Evolutionary conservation across 805 yeast species (phyloP), one percentile per base, ranked within the genome.

Genomic region (Starmera dryadoides): DNA sequence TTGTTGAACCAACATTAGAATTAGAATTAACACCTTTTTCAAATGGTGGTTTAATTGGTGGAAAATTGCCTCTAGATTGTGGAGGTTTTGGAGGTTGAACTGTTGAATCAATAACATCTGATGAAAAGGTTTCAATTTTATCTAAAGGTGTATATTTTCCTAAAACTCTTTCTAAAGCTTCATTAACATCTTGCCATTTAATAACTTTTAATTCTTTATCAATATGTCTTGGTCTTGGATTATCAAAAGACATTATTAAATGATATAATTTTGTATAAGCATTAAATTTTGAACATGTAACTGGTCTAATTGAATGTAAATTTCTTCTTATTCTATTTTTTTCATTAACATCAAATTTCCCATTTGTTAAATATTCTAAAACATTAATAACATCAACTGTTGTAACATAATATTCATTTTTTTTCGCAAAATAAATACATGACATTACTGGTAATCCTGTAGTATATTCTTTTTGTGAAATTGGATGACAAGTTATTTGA

Each of bases 161-260:
- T 26, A 77, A 64, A 12, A 81, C 81, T 50, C 75, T 79, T 20
- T 60, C 56, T 37, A 80, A 50, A 0, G 86, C 86, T 23, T 59
- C 64, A 30, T 63, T 70, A 20, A 81, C 58, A 33, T 68, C 64
- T 17, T 54, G 50, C 87, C 87, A 81, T 20, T 64, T 63, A 49
- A 81, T 75, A 4, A 81, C 85, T 52, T 81, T 81, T 43, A 81
- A 71, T 52, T 79, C 84, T 53, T 81, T 81, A 48, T 78, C 86
- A 34, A 81, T 81, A 46, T 78, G 79, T 32, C 87, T 61, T 5
- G 87, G 87, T 46, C 76, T 66, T 2, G 87, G 87, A 40, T 67
- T 67, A 22, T 72, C 73, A 64, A 73, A 80, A 25, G 67, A 59
- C 86, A 81, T 81, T 29, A 81, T 69, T 36, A 70, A 47, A 52